Evolutionary conservation across 2,329 filamentous ascomycete genomes (phyloP).

Genomic region (Colletotrichum phormii): DNA sequence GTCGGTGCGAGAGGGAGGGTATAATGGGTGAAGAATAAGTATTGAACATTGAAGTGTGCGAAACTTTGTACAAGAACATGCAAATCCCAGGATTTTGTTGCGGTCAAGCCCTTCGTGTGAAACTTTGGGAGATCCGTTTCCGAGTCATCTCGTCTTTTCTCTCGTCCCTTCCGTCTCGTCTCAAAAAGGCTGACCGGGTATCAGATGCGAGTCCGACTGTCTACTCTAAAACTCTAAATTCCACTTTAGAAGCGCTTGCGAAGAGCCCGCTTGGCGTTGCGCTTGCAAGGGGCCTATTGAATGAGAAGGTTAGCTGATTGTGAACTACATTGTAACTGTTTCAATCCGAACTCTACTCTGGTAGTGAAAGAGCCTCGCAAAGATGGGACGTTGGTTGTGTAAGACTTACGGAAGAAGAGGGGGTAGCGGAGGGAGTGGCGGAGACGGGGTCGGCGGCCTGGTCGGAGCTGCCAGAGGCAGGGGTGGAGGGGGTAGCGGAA

Average conservation of each 20-base stretch:
- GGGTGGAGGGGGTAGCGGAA: conserved; percentile 20
- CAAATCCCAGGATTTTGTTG: conserved; percentile 27
- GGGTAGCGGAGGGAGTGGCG: conserved; percentile 9
- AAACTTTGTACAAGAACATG: conserved; percentile 36
- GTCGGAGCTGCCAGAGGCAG: conserved; percentile 12
- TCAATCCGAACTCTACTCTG: conserved; percentile 12
- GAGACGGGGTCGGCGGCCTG: conserved; percentile 18
- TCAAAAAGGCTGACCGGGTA: conserved; percentile 20
- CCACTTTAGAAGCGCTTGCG: conserved; percentile 32
- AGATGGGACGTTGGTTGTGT: background rate
- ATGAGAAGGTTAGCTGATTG: background rate
- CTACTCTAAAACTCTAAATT: conserved; percentile 15
- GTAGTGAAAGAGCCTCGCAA: background rate
- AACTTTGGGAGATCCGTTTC: conserved; percentile 22
- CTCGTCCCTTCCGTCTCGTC: background rate
- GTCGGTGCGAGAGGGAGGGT: background rate
- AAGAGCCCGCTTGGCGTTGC: conserved; percentile 31
- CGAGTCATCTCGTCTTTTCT: conserved; percentile 21
- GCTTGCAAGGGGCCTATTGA: conserved; percentile 27
- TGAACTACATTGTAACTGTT: conserved; percentile 5
- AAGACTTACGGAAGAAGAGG: conserved; percentile 20
- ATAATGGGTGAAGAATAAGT: conserved; percentile 21
- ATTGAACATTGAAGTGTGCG: conserved; percentile 32
- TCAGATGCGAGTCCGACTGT: conserved; percentile 20
- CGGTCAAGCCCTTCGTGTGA: conserved; percentile 12